Base-by-base conservation (phyloP, 1,284 basidiomycete genomes). In the Xerocomus amazonicus region DNA sequence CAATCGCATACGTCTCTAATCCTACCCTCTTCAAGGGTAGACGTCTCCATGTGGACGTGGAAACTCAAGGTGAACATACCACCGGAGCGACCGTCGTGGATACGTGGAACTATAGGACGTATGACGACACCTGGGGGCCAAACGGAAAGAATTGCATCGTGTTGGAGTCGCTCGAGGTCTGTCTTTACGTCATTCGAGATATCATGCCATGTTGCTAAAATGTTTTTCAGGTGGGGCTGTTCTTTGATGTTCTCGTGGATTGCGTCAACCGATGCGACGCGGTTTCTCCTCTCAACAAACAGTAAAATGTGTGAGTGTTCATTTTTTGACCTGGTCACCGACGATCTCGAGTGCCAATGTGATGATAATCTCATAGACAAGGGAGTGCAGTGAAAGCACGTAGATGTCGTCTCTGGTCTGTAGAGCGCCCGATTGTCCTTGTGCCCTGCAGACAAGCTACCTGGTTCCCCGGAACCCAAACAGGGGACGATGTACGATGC, bases 1-100 rank as follows among this genome's bases (percentile, higher is more conserved):
- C 89, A 0, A 72, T 92, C 46, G 84, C 81, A 10, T 92, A n/a
- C n/a, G 72, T 91, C 32, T 76, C 80, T 0, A 65, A 70, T 16
- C 87, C 87, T 0, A 73, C 80, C 6, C 59, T 90, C 3, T 91
- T 92, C 66, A 64, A 66, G 16, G 70, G 70, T 34, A 77, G 66
- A 47, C 73, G 90, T 23, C 80, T 81, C 61, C 75, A 84, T 41
- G 88, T 92, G 0, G 90, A 93, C 56, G 76, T 90, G 14, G 90
- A 92, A 57, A 73, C 87, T 9, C 73, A 69, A 9, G 84, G 84
- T 3, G 68, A 68, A 26, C 79, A 83, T 56, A 80, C 84, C 4
- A 70, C 72, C 9, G 90, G 88, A 9, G 84, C 90, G 61, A 92
- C 88, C 0, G 77, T 89, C n/a, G n/a, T n/a, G 3, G 89, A 91